A percentile compares a stretch with the other conserved stretches of the same genome.
phyloP scores from a whole-genome alignment of 208 protist species.

The Jaenimonas drosophilae region DNA sequence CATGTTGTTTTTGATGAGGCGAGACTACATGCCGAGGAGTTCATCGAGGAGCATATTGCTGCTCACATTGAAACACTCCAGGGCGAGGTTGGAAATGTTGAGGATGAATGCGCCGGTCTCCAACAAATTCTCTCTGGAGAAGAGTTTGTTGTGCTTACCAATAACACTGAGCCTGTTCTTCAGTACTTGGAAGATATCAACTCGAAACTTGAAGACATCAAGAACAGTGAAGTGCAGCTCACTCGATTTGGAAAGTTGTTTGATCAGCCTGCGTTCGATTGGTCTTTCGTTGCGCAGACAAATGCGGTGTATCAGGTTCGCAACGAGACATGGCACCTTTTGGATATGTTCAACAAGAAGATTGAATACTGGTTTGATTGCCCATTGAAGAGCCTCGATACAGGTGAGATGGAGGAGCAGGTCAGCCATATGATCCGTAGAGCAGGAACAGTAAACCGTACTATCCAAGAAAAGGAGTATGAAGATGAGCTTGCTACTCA shows the following conservation, averaged over 20 bases:
- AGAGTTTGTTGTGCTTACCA: constrained; percentile 72
- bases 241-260: constrained; percentile 83
- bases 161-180: constrained; percentile 78
- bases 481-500: constrained; percentile 77
- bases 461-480: constrained; percentile 71
- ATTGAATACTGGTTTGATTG: constrained; percentile 77
- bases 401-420: constrained; percentile 74
- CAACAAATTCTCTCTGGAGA: constrained; percentile 82
- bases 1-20: constrained; percentile 79
- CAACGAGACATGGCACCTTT: constrained; percentile 70
- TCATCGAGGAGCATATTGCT: constrained; percentile 81
- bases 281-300: constrained; percentile 59
- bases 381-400: constrained; percentile 77
- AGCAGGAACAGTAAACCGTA: constrained; percentile 49
- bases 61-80: constrained; percentile 62
- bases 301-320: constrained; percentile 53
- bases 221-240: constrained; percentile 57
- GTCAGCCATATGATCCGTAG: constrained; percentile 70
- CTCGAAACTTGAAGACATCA: constrained; percentile 60
- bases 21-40: constrained; percentile 73
- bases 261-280: constrained; percentile 64
- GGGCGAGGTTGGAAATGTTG: constrained; percentile 57
- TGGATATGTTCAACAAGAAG: constrained; percentile 79
- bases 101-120: constrained; percentile 78
- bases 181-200: constrained; percentile 79